Evolutionary conservation across 306 rosid species (phyloP), one percentile per base, ranked within the genome.

Genomic region (Quercus alba): DNA sequence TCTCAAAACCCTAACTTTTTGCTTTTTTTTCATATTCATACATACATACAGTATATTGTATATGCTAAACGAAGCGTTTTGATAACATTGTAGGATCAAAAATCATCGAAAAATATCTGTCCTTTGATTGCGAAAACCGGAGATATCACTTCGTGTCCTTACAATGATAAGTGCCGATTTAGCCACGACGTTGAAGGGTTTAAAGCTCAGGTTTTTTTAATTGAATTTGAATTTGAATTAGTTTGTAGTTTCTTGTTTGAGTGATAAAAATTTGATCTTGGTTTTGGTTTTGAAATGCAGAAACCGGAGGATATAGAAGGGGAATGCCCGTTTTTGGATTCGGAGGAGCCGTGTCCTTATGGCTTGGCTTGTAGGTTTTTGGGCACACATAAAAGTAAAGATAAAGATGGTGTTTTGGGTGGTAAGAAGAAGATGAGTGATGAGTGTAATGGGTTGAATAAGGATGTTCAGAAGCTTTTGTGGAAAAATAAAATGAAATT

Each of bases 401-500:
- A 41, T 41, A 41, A 72, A 71, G 87, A 88, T 57, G 89, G 81
- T 58, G 75, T 73, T 77, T 72, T 68, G 5, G 85, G 76, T 76
- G 81, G 76, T 71, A 52, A 20, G 79, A 84, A 84, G 81, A 88
- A 79, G 54, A 49, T 49, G 44, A 58, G 33, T 78, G 89, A 90
- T 11, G 99, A 95, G 86, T 54, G 82, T 41, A 95, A 95, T 86
- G 98, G 93, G 15, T 80, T 95, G 80, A 90, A 79, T 61, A 95
- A 95, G 88, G 90, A 90, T 82, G 84, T 89, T 77, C 99, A 95
- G 21, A 95, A 82, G 85, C 97, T 95, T 78, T 83, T 95, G 79
- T 91, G 99, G 98, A 95, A 95, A 87, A 91, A 91, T 74, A 93
- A 93, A 80, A 86, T 90, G 92, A 80, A 30, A 59, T 95, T 87